Evolutionary conservation across 2,329 filamentous ascomycete species (phyloP).

Genomic region (Verticillium nubilum): DNA sequence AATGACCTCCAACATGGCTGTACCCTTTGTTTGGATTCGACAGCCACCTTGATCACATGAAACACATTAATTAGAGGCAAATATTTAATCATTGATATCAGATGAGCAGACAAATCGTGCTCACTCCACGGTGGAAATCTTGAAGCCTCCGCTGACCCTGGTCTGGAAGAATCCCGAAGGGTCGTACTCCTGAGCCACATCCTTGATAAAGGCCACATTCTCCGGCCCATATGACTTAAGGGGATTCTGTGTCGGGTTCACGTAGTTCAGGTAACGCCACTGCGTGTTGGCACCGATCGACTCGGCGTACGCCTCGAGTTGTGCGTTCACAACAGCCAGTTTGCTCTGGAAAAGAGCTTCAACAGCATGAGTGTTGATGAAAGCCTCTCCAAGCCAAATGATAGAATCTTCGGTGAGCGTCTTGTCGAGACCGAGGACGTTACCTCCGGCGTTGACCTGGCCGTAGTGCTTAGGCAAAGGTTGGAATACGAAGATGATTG

Average conservation of each 20-base stretch:
- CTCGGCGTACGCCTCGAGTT: conserved; percentile 17
- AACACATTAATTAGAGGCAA: too few relatives aligned
- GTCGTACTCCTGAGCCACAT: conserved; percentile 25
- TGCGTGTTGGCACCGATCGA: conserved; percentile 12
- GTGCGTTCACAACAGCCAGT: conserved; percentile 20
- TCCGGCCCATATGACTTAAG: conserved; percentile 23
- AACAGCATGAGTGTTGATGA: conserved; percentile 18
- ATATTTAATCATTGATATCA: too few relatives aligned
- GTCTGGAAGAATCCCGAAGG: conserved; percentile 25
- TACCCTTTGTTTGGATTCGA: too few relatives aligned
- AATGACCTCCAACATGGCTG: too few relatives aligned
- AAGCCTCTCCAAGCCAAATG: background rate
- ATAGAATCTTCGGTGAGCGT: background rate
- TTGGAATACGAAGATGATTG: conserved; percentile 11
- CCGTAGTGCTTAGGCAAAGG: conserved; percentile 6
- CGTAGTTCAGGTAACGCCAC: conserved; percentile 31
- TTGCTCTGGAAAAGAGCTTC: conserved; percentile 22
- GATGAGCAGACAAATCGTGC: too few relatives aligned
- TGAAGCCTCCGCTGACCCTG: conserved; percentile 21
- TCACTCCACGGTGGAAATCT: background rate
- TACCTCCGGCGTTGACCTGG: conserved; percentile 1
- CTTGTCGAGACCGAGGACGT: conserved; percentile 2
- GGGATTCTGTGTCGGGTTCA: conserved; percentile 20
- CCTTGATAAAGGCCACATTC: conserved; percentile 21
- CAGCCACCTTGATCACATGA: too few relatives aligned